Evolutionary conservation across 1,284 basidiomycete genomes (phyloP).

Genomic region (Marasmius tenuissimus): DNA sequence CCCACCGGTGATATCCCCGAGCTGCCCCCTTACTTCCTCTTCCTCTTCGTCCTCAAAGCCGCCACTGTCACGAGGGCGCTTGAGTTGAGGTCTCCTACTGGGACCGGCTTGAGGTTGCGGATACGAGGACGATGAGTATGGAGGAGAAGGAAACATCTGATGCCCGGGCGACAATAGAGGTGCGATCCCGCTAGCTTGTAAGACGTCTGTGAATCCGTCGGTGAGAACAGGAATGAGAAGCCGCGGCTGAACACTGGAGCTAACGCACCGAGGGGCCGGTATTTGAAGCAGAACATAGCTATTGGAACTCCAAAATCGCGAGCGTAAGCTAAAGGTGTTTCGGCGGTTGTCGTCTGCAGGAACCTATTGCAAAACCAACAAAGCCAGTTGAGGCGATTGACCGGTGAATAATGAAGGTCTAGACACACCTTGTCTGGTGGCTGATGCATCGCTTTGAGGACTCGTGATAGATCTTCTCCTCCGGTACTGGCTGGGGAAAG

Average conservation of each 20-base stretch:
- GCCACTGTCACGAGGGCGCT: not conserved
- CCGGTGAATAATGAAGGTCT: not conserved
- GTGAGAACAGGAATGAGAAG: not conserved
- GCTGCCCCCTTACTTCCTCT: not conserved
- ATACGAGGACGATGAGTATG: not conserved
- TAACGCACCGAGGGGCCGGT: not conserved
- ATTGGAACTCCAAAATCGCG: not conserved
- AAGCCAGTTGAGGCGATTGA: not conserved
- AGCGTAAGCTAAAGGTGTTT: not conserved
- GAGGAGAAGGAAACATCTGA: not conserved
- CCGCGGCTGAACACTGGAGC: not conserved
- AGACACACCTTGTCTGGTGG: not conserved
- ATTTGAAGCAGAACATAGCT: not conserved
- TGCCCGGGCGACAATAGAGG: not conserved
- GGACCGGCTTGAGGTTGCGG: too few species aligned
- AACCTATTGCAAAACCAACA: not conserved
- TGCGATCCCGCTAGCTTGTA: not conserved
- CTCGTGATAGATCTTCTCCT: not conserved
- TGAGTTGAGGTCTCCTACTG: not conserved
- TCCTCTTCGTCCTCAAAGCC: not conserved
- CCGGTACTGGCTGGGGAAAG: not conserved
- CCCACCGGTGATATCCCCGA: not conserved
- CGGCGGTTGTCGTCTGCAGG: not conserved
- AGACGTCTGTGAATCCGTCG: not conserved
- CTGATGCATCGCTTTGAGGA: not conserved